Conservation (phyloP, 2,329 filamentous ascomycete genomes). For the Westerdykella aurantiaca region DNA sequence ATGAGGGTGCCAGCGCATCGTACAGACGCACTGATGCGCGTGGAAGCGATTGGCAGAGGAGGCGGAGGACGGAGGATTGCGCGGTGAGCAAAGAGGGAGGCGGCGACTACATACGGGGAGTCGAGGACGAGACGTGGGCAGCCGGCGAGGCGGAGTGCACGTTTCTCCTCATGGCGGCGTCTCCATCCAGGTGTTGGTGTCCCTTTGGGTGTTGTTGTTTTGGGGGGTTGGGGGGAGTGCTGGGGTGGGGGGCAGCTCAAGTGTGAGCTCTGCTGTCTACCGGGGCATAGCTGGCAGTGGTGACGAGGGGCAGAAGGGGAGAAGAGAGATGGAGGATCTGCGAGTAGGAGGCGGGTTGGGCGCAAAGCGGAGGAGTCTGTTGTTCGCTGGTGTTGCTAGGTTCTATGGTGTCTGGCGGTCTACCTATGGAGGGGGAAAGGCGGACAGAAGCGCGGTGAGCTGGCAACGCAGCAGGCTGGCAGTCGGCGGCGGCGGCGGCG, state of each 20-base stretch:
- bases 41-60: conserved; percentile 22
- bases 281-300: neutral
- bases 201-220: neutral
- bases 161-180: conserved; percentile 32
- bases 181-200: conserved; percentile 13
- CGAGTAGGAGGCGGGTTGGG: neutral
- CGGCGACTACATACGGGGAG: conserved; percentile 50
- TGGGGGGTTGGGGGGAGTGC: neutral
- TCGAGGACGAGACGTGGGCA: conserved; percentile 51
- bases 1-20: conserved; percentile 35
- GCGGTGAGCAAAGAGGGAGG: conserved; percentile 3
- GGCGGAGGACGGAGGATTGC: conserved; percentile 3
- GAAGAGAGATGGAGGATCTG: neutral
- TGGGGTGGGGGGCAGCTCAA: neutral
- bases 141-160: conserved; percentile 50
- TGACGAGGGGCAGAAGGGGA: neutral
- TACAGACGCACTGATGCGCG: conserved; percentile 33
- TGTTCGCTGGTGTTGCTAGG: too few species aligned
- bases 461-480: neutral
- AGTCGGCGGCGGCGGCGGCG: too few species aligned
- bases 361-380: neutral
- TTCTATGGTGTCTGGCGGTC: too few species aligned
- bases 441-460: neutral
- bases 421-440: too few species aligned
- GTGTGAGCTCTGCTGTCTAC: neutral